Base-by-base conservation (phyloP, 352 stramenopile genomes). In the Globisporangium rhizosaccharum region DNA sequence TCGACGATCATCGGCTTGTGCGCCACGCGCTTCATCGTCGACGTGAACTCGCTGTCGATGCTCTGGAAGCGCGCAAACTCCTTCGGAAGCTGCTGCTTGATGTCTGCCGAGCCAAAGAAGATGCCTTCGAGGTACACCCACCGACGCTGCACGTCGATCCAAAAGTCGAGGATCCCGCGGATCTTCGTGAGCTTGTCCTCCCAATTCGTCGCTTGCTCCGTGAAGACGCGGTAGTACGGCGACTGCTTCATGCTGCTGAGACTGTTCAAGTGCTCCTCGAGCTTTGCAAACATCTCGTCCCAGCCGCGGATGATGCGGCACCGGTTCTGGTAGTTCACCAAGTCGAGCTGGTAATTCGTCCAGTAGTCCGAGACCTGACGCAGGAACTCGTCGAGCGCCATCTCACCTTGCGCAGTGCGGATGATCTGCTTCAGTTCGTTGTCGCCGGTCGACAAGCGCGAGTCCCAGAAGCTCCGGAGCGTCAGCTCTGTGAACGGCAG, bases 121-220 rank as follows among this genome's bases (percentile, higher is more conserved):
- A 99, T 99, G 26, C 96, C 97, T 79, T 99, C 97, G 9, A 99
- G 78, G 71, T 99, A 99, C 18, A 99, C 92, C 97, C 97, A 99
- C 23, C 97, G 93, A 15, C 97, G 87, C 79, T 99, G 98, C 2
- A 99, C 97, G 68, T 99, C 97, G 57, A 99, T 98, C 97, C 98
- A 99, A 28, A 98, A 90, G 74, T 99, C 98, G 41, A 99, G 92
- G 28, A 99, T 98, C 17, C 92, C 82, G 53, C 96, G 87, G 26
- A 99, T 96, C 56, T 90, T 92, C 0, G 94, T 99, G 25, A 99
- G 71, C 62, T 98, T 97, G 67, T 98, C 94, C 75, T 99, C 97
- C 97, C 97, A 99, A 18, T 85, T 82, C 25, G 96, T 94, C 26
- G 96, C 94, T 67, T 98, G 89, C 68, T 99, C 97, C 30, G 98